Base-by-base conservation (phyloP, 129 eudicot genomes). In the Saussurea involucrata region DNA sequence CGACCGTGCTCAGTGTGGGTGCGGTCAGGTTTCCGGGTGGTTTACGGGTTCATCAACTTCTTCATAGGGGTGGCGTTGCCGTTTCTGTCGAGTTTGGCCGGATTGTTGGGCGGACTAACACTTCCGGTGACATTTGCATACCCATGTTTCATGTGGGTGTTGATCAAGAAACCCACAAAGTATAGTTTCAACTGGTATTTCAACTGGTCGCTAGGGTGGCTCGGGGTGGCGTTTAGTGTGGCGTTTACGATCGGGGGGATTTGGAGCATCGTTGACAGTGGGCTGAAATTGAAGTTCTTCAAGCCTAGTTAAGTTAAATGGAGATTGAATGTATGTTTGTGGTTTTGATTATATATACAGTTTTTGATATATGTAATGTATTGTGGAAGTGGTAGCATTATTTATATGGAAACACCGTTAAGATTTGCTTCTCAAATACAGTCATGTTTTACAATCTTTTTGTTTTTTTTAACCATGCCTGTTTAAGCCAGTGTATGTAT, bases 91-190 rank as follows among this genome's bases (percentile, higher is more conserved):
- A 91, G 97, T 76, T 90, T 95, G 8, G 97, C 98, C 18, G 98
- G 98, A 32, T 73, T 95, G 37, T 65, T 95, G 10, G 98, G 98
- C 24, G 98, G 98, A 32, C 87, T 95, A 17, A 92, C 98, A 1
- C 92, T 95, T 29, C 98, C 98, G 0, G 94, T 95, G 20, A 95
- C 98, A 4, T 91, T 95, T 76, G 98, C 98, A 4, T 95, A 95
- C 84, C 98, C 98, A 17, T 95, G 98, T 77, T 92, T 95, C 91
- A 95, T 95, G 98, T 92, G 96, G 98, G 97, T 89, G 68, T 78
- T 95, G 29, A 87, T 95, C 18, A 95, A 95, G 76, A 88, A 81
- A 85, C 97, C 97, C 4, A 64, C 88, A 9, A 91, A 87, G 77
- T 86, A 80, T 76, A 92, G 94, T 82, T 87, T 88, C 74, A 89